A percentile compares a stretch with the other conserved stretches of the same genome.
Evolutionary conservation across 2,329 filamentous ascomycete genomes (phyloP).

Genomic region (Trichoderma polysporum): DNA sequence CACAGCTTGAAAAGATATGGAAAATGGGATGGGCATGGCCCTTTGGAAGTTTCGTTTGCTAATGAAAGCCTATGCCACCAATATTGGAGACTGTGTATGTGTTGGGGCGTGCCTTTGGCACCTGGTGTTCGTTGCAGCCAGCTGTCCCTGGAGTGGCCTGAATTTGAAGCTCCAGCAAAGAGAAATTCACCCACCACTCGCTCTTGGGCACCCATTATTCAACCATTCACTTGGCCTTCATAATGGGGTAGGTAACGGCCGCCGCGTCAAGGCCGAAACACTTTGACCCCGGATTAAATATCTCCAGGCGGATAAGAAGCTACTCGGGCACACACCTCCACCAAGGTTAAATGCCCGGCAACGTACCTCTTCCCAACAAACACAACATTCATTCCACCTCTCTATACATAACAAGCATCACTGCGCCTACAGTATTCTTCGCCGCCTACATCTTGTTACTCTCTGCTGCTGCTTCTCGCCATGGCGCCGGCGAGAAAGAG

Average conservation of each 20-base stretch:
- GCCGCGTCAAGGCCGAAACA: not conserved
- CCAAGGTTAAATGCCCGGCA: not conserved
- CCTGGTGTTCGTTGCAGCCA: not conserved
- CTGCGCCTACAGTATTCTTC: not conserved
- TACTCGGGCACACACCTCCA: not conserved
- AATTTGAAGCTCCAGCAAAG: not conserved
- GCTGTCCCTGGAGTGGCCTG: constrained; percentile 1
- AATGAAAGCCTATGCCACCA: not conserved
- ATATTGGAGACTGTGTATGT: not conserved
- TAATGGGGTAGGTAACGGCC: not conserved
- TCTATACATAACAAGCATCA: not conserved
- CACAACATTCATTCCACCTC: not conserved
- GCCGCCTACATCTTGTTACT: not conserved
- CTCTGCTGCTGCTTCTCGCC: not conserved
- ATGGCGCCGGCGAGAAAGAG: constrained; percentile 32
- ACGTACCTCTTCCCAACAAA: not conserved
- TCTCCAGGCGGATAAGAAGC: not conserved
- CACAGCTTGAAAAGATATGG: not conserved
- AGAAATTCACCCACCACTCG: not conserved
- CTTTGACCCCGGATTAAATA: not conserved
- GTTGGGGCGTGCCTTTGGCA: not conserved
- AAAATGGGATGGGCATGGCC: not conserved
- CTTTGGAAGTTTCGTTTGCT: not conserved
- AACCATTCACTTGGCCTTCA: constrained; percentile 12
- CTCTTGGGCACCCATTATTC: not conserved